Evolutionary conservation across 352 stramenopile species (phyloP).

Genomic region (Phytophthora syringae): DNA sequence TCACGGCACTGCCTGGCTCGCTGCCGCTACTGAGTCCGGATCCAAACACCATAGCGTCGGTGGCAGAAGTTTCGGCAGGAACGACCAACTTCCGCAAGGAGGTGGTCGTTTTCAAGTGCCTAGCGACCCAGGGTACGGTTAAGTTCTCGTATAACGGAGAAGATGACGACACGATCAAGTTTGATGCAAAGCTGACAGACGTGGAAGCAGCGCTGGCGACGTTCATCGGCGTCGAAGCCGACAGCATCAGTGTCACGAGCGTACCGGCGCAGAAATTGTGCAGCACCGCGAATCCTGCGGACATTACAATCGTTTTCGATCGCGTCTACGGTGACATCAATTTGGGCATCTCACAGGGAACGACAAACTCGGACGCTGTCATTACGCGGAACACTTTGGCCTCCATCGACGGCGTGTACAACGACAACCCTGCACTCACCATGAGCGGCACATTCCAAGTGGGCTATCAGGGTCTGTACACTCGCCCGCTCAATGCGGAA

Average conservation of each 20-base stretch:
- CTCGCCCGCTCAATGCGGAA: constrained; percentile 68
- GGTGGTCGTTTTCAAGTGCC: constrained; percentile 62
- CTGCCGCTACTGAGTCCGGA: constrained; percentile 46
- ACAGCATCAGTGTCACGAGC: constrained; percentile 66
- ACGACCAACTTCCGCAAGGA: constrained; percentile 75
- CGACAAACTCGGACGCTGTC: constrained; percentile 16
- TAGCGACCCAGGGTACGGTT: constrained; percentile 40
- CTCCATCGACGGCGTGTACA: constrained; percentile 70
- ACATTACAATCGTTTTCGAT: constrained; percentile 71
- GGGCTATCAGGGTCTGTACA: constrained; percentile 67
- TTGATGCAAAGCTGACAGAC: constrained; percentile 32
- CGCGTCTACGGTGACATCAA: constrained; percentile 61
- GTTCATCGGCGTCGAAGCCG: constrained; percentile 58
- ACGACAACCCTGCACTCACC: constrained; percentile 39
- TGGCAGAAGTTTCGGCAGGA: constrained; percentile 40
- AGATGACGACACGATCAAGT: constrained; percentile 29
- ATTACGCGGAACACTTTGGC: constrained; percentile 27
- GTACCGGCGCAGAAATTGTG: constrained; percentile 48
- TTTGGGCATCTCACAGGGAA: constrained; percentile 32
- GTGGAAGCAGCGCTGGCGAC: constrained; percentile 50
- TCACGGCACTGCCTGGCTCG: constrained; percentile 55
- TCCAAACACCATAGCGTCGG: constrained; percentile 19
- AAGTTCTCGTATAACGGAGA: constrained; percentile 34
- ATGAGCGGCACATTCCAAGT: constrained; percentile 88
- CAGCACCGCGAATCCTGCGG: constrained; percentile 18